Evolutionary conservation across 2,329 filamentous ascomycete species (phyloP).

Genomic region (Claviceps capensis): DNA sequence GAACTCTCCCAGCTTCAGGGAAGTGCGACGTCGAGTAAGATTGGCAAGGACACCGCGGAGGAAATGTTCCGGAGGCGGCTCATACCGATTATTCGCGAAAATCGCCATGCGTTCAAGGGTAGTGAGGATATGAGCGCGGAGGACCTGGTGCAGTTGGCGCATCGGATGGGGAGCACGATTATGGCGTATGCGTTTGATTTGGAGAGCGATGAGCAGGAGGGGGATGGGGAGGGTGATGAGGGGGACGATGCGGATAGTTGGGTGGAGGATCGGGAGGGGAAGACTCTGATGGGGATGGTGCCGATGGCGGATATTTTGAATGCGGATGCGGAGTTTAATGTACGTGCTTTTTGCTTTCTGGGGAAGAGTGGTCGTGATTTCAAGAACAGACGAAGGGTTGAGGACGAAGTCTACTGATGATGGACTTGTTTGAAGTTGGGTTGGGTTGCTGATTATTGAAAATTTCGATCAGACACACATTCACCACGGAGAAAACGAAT

Average conservation of each 20-base stretch:
- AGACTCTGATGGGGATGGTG: slow-evolving; percentile 66
- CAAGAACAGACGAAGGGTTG: no score
- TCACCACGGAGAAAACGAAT: slow-evolving; percentile 36
- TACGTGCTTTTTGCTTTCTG: slow-evolving; percentile 19
- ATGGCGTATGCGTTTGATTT: slow-evolving; percentile 92
- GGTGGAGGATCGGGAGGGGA: slow-evolving; percentile 47
- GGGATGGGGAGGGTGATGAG: slow-evolving; percentile 11
- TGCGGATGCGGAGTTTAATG: slow-evolving; percentile 78
- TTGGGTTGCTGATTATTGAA: background rate
- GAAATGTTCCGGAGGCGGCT: slow-evolving; percentile 46
- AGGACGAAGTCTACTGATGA: no score
- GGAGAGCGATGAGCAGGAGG: slow-evolving; percentile 38
- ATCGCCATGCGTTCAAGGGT: slow-evolving; percentile 29
- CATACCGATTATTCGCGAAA: slow-evolving; percentile 34
- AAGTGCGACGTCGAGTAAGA: slow-evolving; percentile 61
- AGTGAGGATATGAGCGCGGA: slow-evolving; percentile 25
- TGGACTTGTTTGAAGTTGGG: no score
- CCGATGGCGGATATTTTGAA: slow-evolving; percentile 85
- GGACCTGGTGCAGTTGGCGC: slow-evolving; percentile 41
- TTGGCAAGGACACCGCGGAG: slow-evolving; percentile 62
- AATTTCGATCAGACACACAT: slow-evolving; percentile 31
- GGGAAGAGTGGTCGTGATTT: no score
- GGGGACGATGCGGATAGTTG: slow-evolving; percentile 51
- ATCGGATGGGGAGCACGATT: slow-evolving; percentile 75
- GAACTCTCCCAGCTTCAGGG: slow-evolving; percentile 65